Conservation (phyloP, 2,329 filamentous ascomycete species). For the Tolypocladium amazonense region DNA sequence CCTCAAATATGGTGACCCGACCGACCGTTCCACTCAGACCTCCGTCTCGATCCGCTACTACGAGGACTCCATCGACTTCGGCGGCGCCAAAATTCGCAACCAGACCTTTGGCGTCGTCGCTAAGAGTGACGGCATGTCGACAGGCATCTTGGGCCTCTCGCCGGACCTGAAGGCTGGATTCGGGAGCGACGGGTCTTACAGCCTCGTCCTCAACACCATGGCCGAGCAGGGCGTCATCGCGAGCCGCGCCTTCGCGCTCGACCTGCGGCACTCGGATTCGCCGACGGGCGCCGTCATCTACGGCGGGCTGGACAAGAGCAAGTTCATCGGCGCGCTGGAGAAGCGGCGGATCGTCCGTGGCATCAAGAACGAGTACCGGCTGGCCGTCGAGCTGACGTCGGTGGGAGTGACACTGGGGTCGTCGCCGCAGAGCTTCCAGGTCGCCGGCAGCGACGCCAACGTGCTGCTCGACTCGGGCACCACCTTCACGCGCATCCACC, state of each 20-base stretch:
- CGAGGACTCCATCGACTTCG: conserved; percentile 33
- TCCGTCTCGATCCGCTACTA: conserved; percentile 33
- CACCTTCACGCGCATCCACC: conserved; percentile 36
- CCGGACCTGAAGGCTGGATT: conserved; percentile 30
- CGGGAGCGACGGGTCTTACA: conserved; percentile 30
- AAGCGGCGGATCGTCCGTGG: conserved; percentile 31
- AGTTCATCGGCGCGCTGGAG: conserved; percentile 35
- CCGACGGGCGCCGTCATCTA: conserved; percentile 39
- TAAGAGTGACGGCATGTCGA: conserved; percentile 33
- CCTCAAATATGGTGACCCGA: conserved; percentile 28
- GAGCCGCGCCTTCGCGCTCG: conserved; percentile 39
- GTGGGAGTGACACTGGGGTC: conserved; percentile 19
- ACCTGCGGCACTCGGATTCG: conserved; percentile 33
- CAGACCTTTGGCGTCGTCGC: conserved; percentile 41
- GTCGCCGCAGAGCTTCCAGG: conserved; percentile 11
- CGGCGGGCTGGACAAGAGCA: conserved; percentile 41
- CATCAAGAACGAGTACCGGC: conserved; percentile 21
- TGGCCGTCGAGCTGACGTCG: conserved; percentile 21
- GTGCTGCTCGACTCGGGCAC: conserved; percentile 44
- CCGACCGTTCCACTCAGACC: conserved; percentile 23
- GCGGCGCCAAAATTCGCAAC: conserved; percentile 25
- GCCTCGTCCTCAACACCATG: conserved; percentile 41
- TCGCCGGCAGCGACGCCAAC: conserved; percentile 21
- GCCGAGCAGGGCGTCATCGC: conserved; percentile 34
- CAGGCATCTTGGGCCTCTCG: conserved; percentile 41